phyloP scores from a whole-genome alignment of 108 stramenopile genomes.

The Cyclotella baltica region DNA sequence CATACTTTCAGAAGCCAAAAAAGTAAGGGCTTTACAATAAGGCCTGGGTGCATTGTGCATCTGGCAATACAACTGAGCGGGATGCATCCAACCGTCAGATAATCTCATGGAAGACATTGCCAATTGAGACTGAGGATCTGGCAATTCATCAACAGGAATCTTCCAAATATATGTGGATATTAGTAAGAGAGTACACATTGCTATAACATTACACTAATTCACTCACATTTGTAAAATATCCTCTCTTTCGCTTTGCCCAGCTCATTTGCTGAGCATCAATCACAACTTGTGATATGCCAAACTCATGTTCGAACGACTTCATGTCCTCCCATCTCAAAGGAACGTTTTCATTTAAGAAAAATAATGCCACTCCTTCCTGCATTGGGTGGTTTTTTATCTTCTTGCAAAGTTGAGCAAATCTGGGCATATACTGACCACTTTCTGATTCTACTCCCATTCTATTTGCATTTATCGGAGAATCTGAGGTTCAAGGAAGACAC shows the following conservation, averaged over 20 bases:
- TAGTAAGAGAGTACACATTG: background rate
- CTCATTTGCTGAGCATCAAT: conserved; percentile 14
- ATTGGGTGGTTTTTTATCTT: background rate
- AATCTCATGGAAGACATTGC: background rate
- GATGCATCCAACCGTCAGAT: background rate
- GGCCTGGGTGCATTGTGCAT: background rate
- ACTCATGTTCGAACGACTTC: background rate
- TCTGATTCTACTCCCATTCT: too few species aligned
- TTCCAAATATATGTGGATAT: background rate
- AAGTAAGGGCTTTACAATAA: conserved; percentile 8
- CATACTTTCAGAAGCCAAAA: conserved; percentile 18
- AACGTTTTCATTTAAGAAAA: conserved; percentile 16
- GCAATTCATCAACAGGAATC: conserved; percentile 5
- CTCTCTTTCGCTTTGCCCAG: background rate
- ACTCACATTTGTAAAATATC: conserved; percentile 15
- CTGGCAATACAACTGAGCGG: conserved; percentile 7
- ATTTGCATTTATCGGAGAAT: too few species aligned
- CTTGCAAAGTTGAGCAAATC: background rate
- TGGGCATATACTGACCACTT: conserved; percentile 5
- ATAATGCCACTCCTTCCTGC: background rate
- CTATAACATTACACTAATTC: background rate
- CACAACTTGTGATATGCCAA: conserved; percentile 10
- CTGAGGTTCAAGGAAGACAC: too few species aligned
- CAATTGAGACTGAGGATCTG: background rate
- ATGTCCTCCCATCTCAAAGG: conserved; percentile 3